These are phyloP conservation scores for Capsicum chinense DNA, from an alignment of 257 asterid genomes.

Conservation along the genomic window DNA sequence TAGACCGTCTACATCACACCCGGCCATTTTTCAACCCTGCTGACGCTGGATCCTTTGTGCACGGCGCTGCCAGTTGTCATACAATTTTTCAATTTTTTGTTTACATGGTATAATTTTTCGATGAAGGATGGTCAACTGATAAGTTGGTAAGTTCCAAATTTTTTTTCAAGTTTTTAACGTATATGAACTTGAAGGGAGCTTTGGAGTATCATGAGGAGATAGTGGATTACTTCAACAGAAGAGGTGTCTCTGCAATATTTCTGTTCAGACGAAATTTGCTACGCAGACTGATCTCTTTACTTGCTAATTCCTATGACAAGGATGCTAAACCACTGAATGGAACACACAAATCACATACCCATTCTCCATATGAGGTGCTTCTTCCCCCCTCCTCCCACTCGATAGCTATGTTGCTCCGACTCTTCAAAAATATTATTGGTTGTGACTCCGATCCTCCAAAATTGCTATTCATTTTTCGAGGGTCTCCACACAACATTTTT, in stretches of 20 bases:
- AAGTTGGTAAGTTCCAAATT: too few species aligned
- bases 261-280: constrained; percentile 76
- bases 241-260: constrained; percentile 71
- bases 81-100: too few species aligned
- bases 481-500: background rate
- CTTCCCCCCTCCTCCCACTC: background rate
- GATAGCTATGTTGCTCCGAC: background rate
- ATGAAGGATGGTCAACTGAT: too few species aligned
- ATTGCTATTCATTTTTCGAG: background rate
- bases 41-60: too few species aligned
- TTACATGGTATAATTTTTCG: too few species aligned
- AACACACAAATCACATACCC: constrained; percentile 86
- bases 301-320: constrained; percentile 75
- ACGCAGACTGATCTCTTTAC: constrained; percentile 69
- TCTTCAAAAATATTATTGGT: background rate
- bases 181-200: constrained; percentile 59
- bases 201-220: constrained; percentile 59
- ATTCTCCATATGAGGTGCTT: constrained; percentile 69
- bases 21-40: too few species aligned
- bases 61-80: too few species aligned
- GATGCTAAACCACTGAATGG: constrained; percentile 71
- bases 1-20: too few species aligned
- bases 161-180: background rate
- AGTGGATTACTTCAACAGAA: constrained; percentile 58
- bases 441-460: background rate